Evolutionary conservation across 192 early-diverging fungal genomes (phyloP).

Genomic region (Coemansia sp.): DNA sequence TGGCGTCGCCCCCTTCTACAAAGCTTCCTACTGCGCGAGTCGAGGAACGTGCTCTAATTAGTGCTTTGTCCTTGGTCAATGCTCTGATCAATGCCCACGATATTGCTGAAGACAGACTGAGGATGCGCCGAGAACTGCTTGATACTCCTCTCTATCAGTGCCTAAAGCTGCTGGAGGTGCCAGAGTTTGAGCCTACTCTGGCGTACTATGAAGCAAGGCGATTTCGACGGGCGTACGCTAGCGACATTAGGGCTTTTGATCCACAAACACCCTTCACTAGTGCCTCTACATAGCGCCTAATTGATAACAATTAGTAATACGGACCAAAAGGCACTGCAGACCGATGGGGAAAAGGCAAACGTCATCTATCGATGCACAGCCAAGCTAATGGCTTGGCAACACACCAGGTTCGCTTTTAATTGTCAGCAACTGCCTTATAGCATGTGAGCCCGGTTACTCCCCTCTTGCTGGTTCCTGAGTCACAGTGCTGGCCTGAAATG

Average conservation of each 20-base stretch:
- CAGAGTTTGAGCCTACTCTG: slow-evolving; percentile 13
- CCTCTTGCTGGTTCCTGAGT: background rate
- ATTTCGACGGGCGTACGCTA: slow-evolving; percentile 30
- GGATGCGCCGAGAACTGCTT: slow-evolving; percentile 36
- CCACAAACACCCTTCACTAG: background rate
- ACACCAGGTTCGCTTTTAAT: background rate
- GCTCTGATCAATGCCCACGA: slow-evolving; percentile 31
- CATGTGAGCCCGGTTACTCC: no score
- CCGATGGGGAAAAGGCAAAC: background rate
- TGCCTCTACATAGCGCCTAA: background rate
- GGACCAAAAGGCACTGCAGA: background rate
- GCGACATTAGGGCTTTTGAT: slow-evolving; percentile 27
- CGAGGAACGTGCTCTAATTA: slow-evolving; percentile 20
- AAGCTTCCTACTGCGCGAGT: background rate
- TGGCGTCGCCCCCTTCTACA: background rate
- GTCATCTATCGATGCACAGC: background rate
- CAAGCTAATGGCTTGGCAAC: no score
- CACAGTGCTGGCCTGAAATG: background rate
- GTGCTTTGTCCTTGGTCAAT: slow-evolving; percentile 33
- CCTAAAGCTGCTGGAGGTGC: slow-evolving; percentile 38
- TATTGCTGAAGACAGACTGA: slow-evolving; percentile 15
- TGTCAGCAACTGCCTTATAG: background rate
- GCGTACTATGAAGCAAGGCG: slow-evolving; percentile 18
- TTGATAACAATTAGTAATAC: background rate
- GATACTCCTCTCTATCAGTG: slow-evolving; percentile 41